Percentiles rank a stretch among this genome's conserved stretches.
Conservation (phyloP, 805 yeast genomes). For the Kuraishia floccosa region DNA sequence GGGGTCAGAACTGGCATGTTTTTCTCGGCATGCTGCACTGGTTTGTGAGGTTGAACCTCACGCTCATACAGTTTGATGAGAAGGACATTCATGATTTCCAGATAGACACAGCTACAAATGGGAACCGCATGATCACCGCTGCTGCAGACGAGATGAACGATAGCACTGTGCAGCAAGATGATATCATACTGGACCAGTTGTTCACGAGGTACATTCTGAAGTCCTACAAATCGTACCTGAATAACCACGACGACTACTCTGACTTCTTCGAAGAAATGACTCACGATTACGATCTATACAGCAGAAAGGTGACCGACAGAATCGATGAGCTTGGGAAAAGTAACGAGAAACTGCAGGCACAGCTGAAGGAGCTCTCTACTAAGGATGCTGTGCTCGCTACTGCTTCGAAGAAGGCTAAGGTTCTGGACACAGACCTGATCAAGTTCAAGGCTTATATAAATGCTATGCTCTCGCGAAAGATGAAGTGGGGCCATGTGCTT, state of each 20-base stretch:
- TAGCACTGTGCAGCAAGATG: constrained; percentile 25
- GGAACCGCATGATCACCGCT: constrained; percentile 15
- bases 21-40: constrained; percentile 78
- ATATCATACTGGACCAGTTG: constrained; percentile 31
- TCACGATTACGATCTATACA: constrained; percentile 38
- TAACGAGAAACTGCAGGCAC: constrained; percentile 24
- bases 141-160: constrained; percentile 7
- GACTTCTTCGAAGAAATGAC: constrained; percentile 45
- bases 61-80: constrained; percentile 26
- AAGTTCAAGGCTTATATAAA: constrained; percentile 67
- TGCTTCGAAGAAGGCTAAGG: constrained; percentile 45
- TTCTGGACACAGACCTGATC: constrained; percentile 57
- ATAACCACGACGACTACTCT: constrained; percentile 51
- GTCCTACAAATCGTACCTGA: constrained; percentile 55
- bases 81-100: constrained; percentile 16
- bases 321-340: constrained; percentile 26
- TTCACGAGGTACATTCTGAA: constrained; percentile 51
- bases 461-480: constrained; percentile 50
- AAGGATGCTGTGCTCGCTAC: constrained; percentile 36
- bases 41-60: constrained; percentile 50
- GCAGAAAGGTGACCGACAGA: constrained; percentile 35
- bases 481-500: constrained; percentile 51
- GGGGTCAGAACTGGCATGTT: constrained; percentile 80
- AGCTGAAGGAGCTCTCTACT: constrained; percentile 27
- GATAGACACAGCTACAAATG: constrained; percentile 9